These are phyloP conservation scores for Psilocybe subaeruginosa DNA, from an alignment of 768 basidiomycete species.

Conservation along the genomic window DNA sequence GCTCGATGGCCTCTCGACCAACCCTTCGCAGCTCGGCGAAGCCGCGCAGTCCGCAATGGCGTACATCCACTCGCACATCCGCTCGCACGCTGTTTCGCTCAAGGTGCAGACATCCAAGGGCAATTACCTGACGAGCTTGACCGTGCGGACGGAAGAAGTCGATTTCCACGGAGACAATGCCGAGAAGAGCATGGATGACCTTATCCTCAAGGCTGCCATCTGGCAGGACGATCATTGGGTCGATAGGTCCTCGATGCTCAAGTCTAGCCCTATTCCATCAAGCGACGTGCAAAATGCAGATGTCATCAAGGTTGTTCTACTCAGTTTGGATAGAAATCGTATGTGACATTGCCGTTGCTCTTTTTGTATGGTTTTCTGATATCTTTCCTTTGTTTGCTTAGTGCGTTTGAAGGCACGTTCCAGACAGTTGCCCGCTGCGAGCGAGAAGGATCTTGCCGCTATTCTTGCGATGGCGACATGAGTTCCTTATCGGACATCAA, in stretches of 20 bases:
- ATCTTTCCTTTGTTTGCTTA: conserved; percentile 31
- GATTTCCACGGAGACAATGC: conserved; percentile 56
- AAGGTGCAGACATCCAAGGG: conserved; percentile 96
- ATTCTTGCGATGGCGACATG: conserved; percentile 51
- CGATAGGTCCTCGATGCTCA: conserved; percentile 78
- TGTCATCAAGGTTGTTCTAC: conserved; percentile 82
- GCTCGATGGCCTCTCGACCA: conserved; percentile 83
- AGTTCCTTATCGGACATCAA: neutral
- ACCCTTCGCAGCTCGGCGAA: conserved; percentile 66
- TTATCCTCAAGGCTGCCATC: conserved; percentile 88
- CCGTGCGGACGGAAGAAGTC: conserved; percentile 81
- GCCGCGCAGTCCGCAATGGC: conserved; percentile 73
- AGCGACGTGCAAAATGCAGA: conserved; percentile 46
- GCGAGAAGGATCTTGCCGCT: conserved; percentile 81
- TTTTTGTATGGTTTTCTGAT: conserved; percentile 14
- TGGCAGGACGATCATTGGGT: conserved; percentile 96
- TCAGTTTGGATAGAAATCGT: conserved; percentile 94
- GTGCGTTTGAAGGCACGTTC: conserved; percentile 92
- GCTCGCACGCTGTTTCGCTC: conserved; percentile 72
- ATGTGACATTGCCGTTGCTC: conserved; percentile 33
- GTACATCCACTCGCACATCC: conserved; percentile 78
- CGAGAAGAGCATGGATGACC: conserved; percentile 90
- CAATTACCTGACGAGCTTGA: conserved; percentile 87
- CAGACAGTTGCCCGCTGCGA: conserved; percentile 81
- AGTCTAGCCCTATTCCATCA: conserved; percentile 33